These are phyloP conservation scores for Salix arbutifolia DNA, from an alignment of 345 rosid genomes.

Conservation along the genomic window DNA sequence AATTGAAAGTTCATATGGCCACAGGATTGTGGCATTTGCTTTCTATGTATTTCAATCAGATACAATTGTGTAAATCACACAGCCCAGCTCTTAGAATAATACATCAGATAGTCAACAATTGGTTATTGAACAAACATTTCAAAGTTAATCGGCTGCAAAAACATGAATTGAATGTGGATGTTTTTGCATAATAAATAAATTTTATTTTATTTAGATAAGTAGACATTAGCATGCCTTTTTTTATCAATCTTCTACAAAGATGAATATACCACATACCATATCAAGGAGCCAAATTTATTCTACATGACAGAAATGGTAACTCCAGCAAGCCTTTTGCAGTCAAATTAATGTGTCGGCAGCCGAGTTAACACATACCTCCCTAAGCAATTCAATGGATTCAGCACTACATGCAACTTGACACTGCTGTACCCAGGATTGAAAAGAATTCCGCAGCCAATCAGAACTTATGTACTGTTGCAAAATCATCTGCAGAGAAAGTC, in stretches of 20 bases:
- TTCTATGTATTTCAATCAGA: not conserved
- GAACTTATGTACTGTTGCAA: constrained; percentile 54
- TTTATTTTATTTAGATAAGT: not conserved
- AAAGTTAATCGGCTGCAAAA: not conserved
- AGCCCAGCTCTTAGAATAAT: not conserved
- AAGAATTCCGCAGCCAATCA: constrained; percentile 58
- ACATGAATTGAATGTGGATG: not conserved
- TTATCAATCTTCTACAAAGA: not conserved
- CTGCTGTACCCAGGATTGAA: constrained; percentile 58
- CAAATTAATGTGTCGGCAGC: not conserved
- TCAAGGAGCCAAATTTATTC: not conserved
- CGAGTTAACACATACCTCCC: constrained; percentile 53
- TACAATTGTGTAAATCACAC: not conserved
- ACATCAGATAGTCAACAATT: not conserved
- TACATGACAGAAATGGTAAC: not conserved
- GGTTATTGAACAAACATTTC: not conserved
- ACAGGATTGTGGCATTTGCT: not conserved
- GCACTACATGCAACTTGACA: constrained; percentile 72
- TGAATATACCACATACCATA: not conserved
- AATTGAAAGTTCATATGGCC: not conserved
- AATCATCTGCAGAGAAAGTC: constrained; percentile 61
- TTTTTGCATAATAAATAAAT: not conserved
- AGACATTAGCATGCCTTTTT: not conserved
- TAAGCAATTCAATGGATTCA: constrained; percentile 75
- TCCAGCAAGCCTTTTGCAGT: not conserved